Evolutionary conservation across 306 rosid species (phyloP).

Genomic region (Fagus crenata): DNA sequence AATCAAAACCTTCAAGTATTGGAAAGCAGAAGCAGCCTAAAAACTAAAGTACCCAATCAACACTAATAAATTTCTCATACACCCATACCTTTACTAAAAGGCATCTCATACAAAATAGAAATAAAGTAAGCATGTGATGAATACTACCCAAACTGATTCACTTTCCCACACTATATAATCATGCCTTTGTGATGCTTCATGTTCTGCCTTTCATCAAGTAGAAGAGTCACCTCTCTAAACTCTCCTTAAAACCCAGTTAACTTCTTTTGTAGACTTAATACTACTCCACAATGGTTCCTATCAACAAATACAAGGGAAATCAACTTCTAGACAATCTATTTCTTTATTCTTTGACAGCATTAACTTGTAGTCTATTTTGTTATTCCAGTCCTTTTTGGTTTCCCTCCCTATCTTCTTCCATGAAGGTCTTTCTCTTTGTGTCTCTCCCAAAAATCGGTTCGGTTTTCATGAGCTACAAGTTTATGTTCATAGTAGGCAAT

Average conservation of each 20-base stretch:
- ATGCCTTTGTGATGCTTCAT: conserved; percentile 20
- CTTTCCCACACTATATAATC: conserved; percentile 35
- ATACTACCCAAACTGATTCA: conserved; percentile 27
- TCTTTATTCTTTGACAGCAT: conserved; percentile 24
- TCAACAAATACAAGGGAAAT: conserved; percentile 26
- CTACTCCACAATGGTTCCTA: conserved; percentile 36
- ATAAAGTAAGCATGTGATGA: conserved; percentile 35
- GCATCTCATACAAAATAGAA: conserved; percentile 29
- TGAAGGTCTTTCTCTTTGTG: conserved; percentile 25
- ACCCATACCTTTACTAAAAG: conserved; percentile 44
- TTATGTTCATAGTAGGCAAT: conserved; percentile 48
- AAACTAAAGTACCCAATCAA: not conserved
- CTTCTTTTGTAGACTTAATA: not conserved
- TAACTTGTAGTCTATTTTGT: conserved; percentile 29
- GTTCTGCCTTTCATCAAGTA: conserved; percentile 13
- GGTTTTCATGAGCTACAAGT: conserved; percentile 38
- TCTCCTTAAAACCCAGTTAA: conserved; percentile 4
- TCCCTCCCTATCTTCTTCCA: conserved; percentile 33
- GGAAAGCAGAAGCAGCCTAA: not conserved
- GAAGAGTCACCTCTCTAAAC: not conserved
- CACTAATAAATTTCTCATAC: conserved; percentile 20
- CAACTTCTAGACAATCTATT: conserved; percentile 23
- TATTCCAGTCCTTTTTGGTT: conserved; percentile 36
- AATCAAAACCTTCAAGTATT: not conserved
- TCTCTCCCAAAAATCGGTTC: conserved; percentile 24